A percentile compares a stretch with the other conserved stretches of the same genome.
These are phyloP conservation scores for Turritis glabra DNA, from an alignment of 345 rosid species.

Conservation along the genomic window DNA sequence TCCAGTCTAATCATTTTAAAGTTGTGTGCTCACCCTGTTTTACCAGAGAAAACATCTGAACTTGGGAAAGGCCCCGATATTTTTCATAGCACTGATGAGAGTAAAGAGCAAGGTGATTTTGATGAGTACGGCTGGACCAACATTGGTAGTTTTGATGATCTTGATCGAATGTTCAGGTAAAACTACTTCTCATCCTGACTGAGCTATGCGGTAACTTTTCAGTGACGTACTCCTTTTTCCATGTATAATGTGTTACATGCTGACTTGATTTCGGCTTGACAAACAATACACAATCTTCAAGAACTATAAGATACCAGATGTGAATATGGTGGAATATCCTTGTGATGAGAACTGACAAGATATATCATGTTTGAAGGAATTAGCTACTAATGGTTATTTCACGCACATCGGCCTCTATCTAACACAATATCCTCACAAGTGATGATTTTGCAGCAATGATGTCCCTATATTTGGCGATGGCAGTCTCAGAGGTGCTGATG, in stretches of 20 bases:
- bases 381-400: too few species aligned
- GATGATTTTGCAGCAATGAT: slow-evolving; percentile 94
- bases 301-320: too few species aligned
- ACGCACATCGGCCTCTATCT: slow-evolving; percentile 47
- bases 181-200: slow-evolving; percentile 24
- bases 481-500: slow-evolving; percentile 64
- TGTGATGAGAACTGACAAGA: too few species aligned
- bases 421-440: slow-evolving; percentile 88
- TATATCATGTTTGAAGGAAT: background rate
- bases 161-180: slow-evolving; percentile 93
- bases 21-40: slow-evolving; percentile 37
- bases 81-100: slow-evolving; percentile 56
- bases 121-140: slow-evolving; percentile 86
- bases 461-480: slow-evolving; percentile 77
- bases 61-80: slow-evolving; percentile 53
- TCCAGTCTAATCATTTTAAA: slow-evolving; percentile 33
- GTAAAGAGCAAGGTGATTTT: slow-evolving; percentile 74
- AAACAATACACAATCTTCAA: background rate
- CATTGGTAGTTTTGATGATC: slow-evolving; percentile 97
- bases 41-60: slow-evolving; percentile 51
- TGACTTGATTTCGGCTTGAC: background rate
- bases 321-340: too few species aligned
- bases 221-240: background rate
- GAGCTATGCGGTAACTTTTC: slow-evolving; percentile 1
- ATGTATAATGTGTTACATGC: background rate